phyloP scores from a whole-genome alignment of 2,329 filamentous ascomycete species.

The Hyphodiscus sp. region DNA sequence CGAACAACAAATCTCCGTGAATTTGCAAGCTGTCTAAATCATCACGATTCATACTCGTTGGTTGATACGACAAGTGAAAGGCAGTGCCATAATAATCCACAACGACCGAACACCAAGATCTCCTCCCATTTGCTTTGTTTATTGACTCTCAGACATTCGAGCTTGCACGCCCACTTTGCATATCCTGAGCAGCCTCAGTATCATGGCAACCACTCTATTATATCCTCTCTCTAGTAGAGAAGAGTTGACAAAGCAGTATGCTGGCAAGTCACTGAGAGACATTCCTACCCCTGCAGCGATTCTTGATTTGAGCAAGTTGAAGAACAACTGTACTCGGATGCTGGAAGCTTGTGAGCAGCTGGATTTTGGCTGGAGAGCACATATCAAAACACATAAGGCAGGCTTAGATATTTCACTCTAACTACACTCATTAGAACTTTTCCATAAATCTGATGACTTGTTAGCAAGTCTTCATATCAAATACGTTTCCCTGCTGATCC shows the following conservation, averaged over 20 bases:
- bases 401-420: not conserved
- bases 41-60: too few relatives aligned
- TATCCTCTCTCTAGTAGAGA: conserved; percentile 31
- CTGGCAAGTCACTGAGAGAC: conserved; percentile 54
- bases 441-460: not conserved
- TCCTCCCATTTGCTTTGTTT: too few relatives aligned
- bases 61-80: too few relatives aligned
- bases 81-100: too few relatives aligned
- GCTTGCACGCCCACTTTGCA: not conserved
- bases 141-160: too few relatives aligned
- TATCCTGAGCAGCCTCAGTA: not conserved
- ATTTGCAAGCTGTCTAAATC: too few relatives aligned
- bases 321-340: conserved; percentile 66
- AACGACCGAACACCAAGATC: too few relatives aligned
- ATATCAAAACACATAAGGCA: conserved; percentile 82
- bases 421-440: not conserved
- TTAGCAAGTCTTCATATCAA: not conserved
- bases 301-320: conserved; percentile 59
- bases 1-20: too few relatives aligned
- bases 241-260: conserved; percentile 37
- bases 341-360: conserved; percentile 54
- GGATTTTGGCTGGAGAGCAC: conserved; percentile 62
- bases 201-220: conserved; percentile 18
- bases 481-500: not conserved
- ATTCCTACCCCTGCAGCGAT: conserved; percentile 62